Evolutionary conservation across 805 yeast species (phyloP).

Genomic region (Candida patagonica): DNA sequence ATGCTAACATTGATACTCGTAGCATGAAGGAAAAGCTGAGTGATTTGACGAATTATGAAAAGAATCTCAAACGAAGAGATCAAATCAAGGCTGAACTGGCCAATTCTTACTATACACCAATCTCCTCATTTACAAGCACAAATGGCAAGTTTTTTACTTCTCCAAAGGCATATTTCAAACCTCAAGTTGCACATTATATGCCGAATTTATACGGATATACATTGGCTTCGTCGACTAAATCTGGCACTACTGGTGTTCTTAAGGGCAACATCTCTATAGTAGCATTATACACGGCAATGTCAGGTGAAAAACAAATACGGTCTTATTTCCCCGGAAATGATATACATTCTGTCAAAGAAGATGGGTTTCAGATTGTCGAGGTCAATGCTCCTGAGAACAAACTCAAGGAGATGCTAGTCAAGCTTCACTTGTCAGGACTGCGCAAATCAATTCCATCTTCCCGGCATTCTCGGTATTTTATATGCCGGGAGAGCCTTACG

Average conservation of each 20-base stretch:
- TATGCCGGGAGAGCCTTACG: conserved; percentile 52
- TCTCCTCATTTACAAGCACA: conserved; percentile 57
- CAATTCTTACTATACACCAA: conserved; percentile 58
- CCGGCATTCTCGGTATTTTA: conserved; percentile 50
- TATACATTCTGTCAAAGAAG: conserved; percentile 31
- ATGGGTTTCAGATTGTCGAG: conserved; percentile 60
- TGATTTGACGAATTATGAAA: conserved; percentile 42
- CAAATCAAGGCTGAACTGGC: conserved; percentile 54
- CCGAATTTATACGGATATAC: conserved; percentile 65
- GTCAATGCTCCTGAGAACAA: conserved; percentile 66
- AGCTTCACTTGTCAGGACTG: conserved; percentile 39
- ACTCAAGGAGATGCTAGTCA: conserved; percentile 56
- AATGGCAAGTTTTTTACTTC: conserved; percentile 78
- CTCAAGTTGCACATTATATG: conserved; percentile 66
- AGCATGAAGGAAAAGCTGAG: conserved; percentile 31
- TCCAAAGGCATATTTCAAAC: conserved; percentile 69
- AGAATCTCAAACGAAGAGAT: conserved; percentile 38
- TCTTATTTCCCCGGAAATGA: conserved; percentile 46
- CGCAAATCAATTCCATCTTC: conserved; percentile 36
- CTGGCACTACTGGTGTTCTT: conserved; percentile 32
- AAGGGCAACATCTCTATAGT: conserved; percentile 51
- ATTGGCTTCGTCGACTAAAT: conserved; percentile 27
- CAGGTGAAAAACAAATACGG: conserved; percentile 60
- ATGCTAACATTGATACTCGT: conserved; percentile 33
- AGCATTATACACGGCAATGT: conserved; percentile 53